Percentiles rank a stretch among this genome's conserved stretches.
phyloP scores from a whole-genome alignment of 768 basidiomycete genomes.

The Fistulinella prunicolor region DNA sequence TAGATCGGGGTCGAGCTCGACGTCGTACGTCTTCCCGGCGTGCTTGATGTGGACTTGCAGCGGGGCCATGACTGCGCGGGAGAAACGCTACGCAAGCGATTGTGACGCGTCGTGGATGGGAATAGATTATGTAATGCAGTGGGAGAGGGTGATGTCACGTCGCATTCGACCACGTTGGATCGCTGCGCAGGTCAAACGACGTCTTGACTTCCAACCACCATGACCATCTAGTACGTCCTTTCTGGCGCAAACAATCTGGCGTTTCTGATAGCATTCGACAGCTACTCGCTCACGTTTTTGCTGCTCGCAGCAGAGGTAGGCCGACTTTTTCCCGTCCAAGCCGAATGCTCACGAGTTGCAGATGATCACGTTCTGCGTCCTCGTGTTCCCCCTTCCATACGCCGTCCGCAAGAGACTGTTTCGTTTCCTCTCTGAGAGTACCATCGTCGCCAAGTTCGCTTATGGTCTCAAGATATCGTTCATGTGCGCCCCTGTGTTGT shows the following conservation, averaged over 20 bases:
- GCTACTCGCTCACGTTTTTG: slow-evolving; percentile 78
- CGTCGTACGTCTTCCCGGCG: slow-evolving; percentile 71
- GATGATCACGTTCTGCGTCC: slow-evolving; percentile 82
- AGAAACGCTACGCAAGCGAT: background rate
- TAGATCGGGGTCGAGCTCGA: slow-evolving; percentile 70
- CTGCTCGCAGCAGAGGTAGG: slow-evolving; percentile 72
- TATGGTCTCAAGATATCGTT: slow-evolving; percentile 94
- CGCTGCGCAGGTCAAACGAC: slow-evolving; percentile 1
- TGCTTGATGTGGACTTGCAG: slow-evolving; percentile 86
- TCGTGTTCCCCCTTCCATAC: slow-evolving; percentile 86
- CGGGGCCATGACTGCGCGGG: slow-evolving; percentile 52
- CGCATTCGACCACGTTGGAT: slow-evolving; percentile 17
- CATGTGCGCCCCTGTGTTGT: slow-evolving; percentile 56
- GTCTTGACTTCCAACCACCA: slow-evolving; percentile 21
- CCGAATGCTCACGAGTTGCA: slow-evolving; percentile 22
- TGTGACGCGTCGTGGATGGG: slow-evolving; percentile 30
- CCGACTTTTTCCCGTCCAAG: background rate
- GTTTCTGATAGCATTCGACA: slow-evolving; percentile 27
- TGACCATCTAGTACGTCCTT: slow-evolving; percentile 47
- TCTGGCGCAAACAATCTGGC: too few relatives aligned
- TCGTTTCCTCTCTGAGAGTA: slow-evolving; percentile 64
- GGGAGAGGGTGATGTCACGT: slow-evolving; percentile 28
- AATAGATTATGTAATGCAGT: slow-evolving; percentile 27
- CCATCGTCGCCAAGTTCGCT: slow-evolving; percentile 76
- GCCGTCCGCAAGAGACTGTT: slow-evolving; percentile 67